A percentile compares a stretch with the other conserved stretches of the same genome.
Evolutionary conservation across 73 alveolate species (phyloP).

Genomic region (Paramecium sexaurelia): DNA sequence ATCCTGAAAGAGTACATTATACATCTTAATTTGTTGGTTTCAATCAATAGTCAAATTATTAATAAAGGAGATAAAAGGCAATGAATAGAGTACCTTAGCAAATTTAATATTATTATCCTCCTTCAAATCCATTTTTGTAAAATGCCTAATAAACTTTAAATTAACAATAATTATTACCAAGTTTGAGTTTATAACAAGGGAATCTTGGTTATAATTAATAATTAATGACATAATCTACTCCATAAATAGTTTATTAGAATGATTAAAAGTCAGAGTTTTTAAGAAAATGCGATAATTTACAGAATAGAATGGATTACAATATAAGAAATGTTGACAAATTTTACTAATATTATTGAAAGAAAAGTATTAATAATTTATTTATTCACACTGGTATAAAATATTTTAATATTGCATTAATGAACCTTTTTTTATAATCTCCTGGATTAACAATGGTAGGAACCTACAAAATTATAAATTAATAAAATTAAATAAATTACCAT

Average conservation of each 20-base stretch:
- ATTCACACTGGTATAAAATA: constrained; percentile 47
- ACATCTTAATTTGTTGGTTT: constrained; percentile 44
- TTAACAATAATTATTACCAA: background rate
- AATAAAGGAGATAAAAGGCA: background rate
- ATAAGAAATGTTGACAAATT: background rate
- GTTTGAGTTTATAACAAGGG: background rate
- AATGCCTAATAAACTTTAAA: background rate
- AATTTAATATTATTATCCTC: background rate
- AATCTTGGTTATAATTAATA: background rate
- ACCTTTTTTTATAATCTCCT: constrained; percentile 35
- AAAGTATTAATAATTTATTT: background rate
- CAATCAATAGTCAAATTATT: background rate
- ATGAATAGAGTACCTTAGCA: background rate
- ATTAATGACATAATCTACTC: background rate
- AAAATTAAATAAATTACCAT: background rate
- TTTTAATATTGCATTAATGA: background rate
- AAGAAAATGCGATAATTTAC: background rate
- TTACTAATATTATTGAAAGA: background rate
- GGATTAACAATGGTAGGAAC: constrained; percentile 51
- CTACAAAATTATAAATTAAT: background rate
- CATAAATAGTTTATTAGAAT: background rate
- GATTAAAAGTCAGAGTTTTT: background rate
- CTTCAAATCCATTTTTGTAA: background rate
- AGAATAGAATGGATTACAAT: background rate
- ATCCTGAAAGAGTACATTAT: constrained; percentile 27